Evolutionary conservation across 495 filamentous ascomycete genomes (phyloP).

Genomic region (Saxophila tyrrhenica): DNA sequence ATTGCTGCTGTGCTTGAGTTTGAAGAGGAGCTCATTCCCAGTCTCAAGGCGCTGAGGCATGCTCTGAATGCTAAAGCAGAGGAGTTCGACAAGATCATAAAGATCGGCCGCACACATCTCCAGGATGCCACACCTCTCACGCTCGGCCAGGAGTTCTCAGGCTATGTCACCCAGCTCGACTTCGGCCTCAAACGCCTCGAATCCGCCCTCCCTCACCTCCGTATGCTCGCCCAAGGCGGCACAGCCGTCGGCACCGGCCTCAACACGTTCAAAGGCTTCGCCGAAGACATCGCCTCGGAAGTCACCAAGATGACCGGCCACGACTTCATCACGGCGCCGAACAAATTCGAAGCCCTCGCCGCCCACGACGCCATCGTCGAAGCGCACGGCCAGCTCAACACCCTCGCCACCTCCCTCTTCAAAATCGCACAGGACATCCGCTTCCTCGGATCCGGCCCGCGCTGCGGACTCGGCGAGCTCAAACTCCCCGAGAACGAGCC

Average conservation of each 20-base stretch:
- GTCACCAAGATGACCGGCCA: constrained; percentile 84
- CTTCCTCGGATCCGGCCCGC: constrained; percentile 89
- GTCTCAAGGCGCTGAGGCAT: constrained; percentile 66
- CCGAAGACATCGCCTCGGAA: constrained; percentile 79
- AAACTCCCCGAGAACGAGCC: constrained; percentile 94
- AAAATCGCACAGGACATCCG: constrained; percentile 98
- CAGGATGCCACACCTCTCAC: constrained; percentile 96
- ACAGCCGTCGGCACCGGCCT: constrained; percentile 95
- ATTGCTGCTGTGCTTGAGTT: constrained; percentile 94
- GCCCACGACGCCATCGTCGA: constrained; percentile 94
- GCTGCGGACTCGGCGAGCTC: constrained; percentile 90
- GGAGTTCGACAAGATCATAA: constrained; percentile 84
- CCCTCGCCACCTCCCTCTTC: constrained; percentile 80
- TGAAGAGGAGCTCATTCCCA: constrained; percentile 70
- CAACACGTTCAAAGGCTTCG: constrained; percentile 95
- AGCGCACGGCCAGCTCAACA: constrained; percentile 86
- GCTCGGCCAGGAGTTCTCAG: constrained; percentile 94
- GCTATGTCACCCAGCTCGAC: constrained; percentile 89
- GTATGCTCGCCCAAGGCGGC: constrained; percentile 85
- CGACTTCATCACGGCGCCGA: constrained; percentile 90
- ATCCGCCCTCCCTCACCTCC: constrained; percentile 68
- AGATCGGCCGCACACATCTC: constrained; percentile 96
- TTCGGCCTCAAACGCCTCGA: constrained; percentile 82
- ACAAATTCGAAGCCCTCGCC: constrained; percentile 98
- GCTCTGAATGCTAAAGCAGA: constrained; percentile 84